These are phyloP conservation scores for Leccinum fibrillosum DNA, from an alignment of 768 basidiomycete genomes.

Conservation along the genomic window DNA sequence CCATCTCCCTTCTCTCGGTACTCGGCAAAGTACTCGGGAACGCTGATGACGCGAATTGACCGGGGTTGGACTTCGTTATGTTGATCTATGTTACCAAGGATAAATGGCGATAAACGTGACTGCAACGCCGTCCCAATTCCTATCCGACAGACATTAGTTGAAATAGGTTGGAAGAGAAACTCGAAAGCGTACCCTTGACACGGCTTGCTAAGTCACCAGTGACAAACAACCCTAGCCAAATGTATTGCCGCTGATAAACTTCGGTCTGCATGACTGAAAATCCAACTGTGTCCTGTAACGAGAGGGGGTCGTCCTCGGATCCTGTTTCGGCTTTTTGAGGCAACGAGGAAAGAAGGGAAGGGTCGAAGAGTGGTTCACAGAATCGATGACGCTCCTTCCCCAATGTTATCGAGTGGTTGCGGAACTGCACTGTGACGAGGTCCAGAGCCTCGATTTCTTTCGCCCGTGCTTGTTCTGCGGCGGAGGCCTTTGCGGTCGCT, in stretches of 20 bases:
- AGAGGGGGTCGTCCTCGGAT: constrained; percentile 25
- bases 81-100: constrained; percentile 58
- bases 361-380: constrained; percentile 88
- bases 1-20: constrained; percentile 85
- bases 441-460: constrained; percentile 82
- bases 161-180: not conserved
- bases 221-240: constrained; percentile 78
- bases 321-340: constrained; percentile 24
- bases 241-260: constrained; percentile 61
- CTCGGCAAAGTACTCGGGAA: constrained; percentile 91
- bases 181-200: constrained; percentile 57
- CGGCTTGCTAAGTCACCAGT: constrained; percentile 73
- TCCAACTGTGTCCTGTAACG: constrained; percentile 68
- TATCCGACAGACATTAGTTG: constrained; percentile 23
- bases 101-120: constrained; percentile 63
- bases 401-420: constrained; percentile 65
- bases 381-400: constrained; percentile 89
- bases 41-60: constrained; percentile 53
- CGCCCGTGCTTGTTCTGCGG: constrained; percentile 77
- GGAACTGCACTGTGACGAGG: constrained; percentile 72
- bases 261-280: constrained; percentile 60
- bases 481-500: constrained; percentile 65
- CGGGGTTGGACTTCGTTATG: constrained; percentile 73
- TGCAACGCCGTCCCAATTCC: constrained; percentile 69
- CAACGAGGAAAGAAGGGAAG: constrained; percentile 47